Percentiles rank a stretch among this genome's conserved stretches.
Evolutionary conservation across 805 yeast genomes (phyloP).

Genomic region (Candida ponderosae): DNA sequence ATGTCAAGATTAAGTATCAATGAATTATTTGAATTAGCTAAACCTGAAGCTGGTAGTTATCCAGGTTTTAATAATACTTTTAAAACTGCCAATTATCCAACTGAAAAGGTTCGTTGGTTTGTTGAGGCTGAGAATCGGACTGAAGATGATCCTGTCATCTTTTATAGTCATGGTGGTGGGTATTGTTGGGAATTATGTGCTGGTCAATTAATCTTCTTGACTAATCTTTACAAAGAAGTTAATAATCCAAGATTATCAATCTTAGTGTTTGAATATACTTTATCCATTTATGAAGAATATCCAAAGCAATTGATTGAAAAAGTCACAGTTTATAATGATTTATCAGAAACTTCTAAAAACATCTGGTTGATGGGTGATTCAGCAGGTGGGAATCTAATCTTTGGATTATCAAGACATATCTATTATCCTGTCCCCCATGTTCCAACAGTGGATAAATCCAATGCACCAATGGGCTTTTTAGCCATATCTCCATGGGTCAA

Average conservation of each 20-base stretch:
- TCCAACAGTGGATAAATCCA: not conserved
- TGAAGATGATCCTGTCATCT: constrained; percentile 9
- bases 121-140: constrained; percentile 20
- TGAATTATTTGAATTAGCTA: too few species aligned
- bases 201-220: too few species aligned
- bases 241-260: constrained; percentile 12
- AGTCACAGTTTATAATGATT: constrained; percentile 10
- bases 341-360: constrained; percentile 9
- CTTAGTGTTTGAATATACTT: constrained; percentile 20
- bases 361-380: constrained; percentile 23
- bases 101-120: constrained; percentile 4
- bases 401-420: constrained; percentile 11
- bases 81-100: too few species aligned
- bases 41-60: too few species aligned
- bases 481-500: constrained; percentile 12
- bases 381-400: constrained; percentile 22
- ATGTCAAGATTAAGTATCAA: too few species aligned
- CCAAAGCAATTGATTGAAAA: constrained; percentile 21
- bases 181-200: constrained; percentile 1
- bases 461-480: not conserved
- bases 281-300: constrained; percentile 14
- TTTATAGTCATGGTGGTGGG: constrained; percentile 13
- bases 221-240: constrained; percentile 1
- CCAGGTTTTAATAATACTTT: too few species aligned
- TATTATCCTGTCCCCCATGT: not conserved